Base-by-base conservation (phyloP, 179 eudicot species). In the Camellia oleifera region DNA sequence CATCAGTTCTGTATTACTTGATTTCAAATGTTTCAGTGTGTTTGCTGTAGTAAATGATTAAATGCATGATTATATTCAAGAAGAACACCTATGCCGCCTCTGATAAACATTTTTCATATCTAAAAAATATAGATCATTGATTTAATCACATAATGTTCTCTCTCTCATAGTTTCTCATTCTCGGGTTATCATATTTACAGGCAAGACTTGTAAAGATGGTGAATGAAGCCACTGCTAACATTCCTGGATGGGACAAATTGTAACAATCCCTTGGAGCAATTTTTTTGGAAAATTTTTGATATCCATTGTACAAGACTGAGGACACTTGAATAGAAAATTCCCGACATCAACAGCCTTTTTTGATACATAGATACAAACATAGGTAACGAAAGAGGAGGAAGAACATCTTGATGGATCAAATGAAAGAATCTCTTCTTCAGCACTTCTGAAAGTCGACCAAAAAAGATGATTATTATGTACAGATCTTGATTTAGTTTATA, bases 121-220 rank as follows among this genome's bases (percentile, higher is more conserved):
- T 40, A 40, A n/a, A 69, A 45, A 17, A 7, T 45, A 45, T 14
- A 68, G 73, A 44, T 69, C 23, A 44, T 45, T 20, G 53, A 11
- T 69, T 10, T 45, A 68, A 40, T 3, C 23, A 62, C 7, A 4
- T 32, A 23, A 23, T 32, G 4, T 7, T 68, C n/a, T 11, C 69
- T 11, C 69, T 66, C 42, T 10, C 5, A 13, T 0, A 5, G 52
- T 40, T 68, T 42, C 50, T 20, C 50, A 17, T 48, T n/a, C 58
- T 8, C 10, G 4, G n/a, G 8, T 18, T 18, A 6, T 23, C 12
- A 32, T 42, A 46, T 7, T 48, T 48, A 45, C 90, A 92, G 95
- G 95, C 90, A 75, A 88, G 90, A 5, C 95, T 93, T 54, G 97
- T 93, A 48, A 88, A 86, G 76, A 89, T 89, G 87, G 97, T 93